Base-by-base conservation (phyloP, 2,329 filamentous ascomycete species). In the Sclerotinia glacialis region DNA sequence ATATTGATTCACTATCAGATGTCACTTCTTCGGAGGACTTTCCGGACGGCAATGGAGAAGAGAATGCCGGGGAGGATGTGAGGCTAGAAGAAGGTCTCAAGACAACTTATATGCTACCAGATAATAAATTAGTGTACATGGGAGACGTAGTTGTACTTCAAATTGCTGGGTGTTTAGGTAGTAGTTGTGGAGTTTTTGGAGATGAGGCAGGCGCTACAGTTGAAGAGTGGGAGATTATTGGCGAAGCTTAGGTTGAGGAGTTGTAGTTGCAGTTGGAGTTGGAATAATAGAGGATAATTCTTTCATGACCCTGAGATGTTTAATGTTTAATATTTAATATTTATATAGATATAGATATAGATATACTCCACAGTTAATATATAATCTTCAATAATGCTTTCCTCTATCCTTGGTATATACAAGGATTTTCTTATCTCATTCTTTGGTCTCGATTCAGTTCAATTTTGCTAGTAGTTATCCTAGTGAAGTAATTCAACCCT, bases 201-300 rank as follows among this genome's bases (percentile, higher is more conserved):
- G 71, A 78, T 68, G 73, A 74, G 9, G 72, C 70, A 0, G 82
- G 82, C 0, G 80, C 80, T 9, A 83, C 79, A 49, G 82, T 84
- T 1, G 82, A 80, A n/a, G 82, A 84, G 74, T 83, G 79, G 76
- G 79, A 75, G 68, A 63, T 80, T 46, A 71, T 79, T 21, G 69
- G 53, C 6, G 31, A 26, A 8, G 12, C 34, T 21, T 64, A 59
- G 4, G 11, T 37, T n/a, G 8, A 14, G 3, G 28, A 0, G 28
- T 23, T n/a, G 3, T 2, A 8, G 12, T 37, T 7, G 12, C 37
- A 37, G 12, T 37, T 37, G 37, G 11, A 14, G 11, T 40, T 40
- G 12, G 2, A 40, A 14, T 21, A 21, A 21, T 46, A 9, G 44
- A n/a, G 2, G 6, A 46, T 46, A n/a, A 46, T 2, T 1, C 6